Conservation (phyloP, 257 asterid genomes). For the Solanum lycopersicoides region DNA sequence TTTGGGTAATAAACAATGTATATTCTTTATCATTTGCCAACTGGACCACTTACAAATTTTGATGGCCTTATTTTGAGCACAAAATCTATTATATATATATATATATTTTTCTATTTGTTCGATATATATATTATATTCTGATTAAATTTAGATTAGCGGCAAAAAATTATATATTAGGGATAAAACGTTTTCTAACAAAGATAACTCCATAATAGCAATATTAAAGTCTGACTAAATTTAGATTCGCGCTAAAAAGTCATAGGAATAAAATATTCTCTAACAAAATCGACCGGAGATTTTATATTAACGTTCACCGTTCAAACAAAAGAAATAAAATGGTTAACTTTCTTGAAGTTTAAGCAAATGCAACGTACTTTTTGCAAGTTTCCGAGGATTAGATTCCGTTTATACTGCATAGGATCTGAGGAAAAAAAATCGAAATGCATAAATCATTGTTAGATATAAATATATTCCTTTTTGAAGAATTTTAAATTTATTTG, state of each 20-base stretch:
- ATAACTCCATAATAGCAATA: no score
- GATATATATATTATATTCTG: no score
- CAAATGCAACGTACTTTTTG: background rate
- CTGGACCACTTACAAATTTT: background rate
- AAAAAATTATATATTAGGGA: no score
- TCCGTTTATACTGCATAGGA: background rate
- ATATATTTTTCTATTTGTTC: no score
- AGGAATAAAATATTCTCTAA: fast-evolving
- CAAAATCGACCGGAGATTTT: background rate
- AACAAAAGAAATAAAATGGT: background rate
- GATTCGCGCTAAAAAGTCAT: no score
- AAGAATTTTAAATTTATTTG: background rate
- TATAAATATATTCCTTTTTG: background rate
- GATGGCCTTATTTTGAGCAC: background rate
- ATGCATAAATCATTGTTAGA: background rate
- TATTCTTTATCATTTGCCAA: background rate
- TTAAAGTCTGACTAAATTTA: no score
- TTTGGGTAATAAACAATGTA: background rate
- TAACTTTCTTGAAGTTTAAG: background rate
- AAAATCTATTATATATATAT: background rate
- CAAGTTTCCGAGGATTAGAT: background rate
- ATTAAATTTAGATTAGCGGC: no score
- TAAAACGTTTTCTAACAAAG: no score
- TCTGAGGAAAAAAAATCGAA: background rate
- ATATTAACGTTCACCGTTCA: background rate